phyloP scores from a whole-genome alignment of 345 rosid species.

The Salix viminalis region DNA sequence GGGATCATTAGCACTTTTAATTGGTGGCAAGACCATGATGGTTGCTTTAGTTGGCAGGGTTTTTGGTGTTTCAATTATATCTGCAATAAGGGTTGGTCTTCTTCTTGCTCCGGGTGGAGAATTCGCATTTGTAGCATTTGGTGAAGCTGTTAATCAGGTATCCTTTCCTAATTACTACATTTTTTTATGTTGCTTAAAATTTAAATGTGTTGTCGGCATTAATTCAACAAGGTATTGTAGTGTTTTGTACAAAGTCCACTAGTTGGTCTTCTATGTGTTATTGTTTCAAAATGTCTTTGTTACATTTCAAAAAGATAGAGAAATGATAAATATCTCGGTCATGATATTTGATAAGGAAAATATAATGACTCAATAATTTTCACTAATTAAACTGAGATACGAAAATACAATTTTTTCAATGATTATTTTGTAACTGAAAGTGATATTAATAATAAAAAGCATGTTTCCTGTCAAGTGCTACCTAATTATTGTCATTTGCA shows the following conservation, averaged over 20 bases:
- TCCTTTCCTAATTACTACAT: conserved; percentile 10
- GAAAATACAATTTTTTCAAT: neutral
- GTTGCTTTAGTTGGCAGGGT: conserved; percentile 69
- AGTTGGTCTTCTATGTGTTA: neutral
- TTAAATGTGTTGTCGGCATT: neutral
- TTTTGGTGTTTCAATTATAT: conserved; percentile 81
- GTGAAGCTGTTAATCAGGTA: conserved; percentile 99
- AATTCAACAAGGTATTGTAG: conserved; percentile 1
- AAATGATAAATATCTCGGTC: neutral
- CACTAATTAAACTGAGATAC: neutral
- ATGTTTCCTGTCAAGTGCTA: neutral
- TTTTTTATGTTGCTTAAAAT: neutral
- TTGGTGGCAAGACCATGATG: conserved; percentile 77
- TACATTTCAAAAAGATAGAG: neutral
- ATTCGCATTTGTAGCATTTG: conserved; percentile 97
- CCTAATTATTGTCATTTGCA: conserved; percentile 37
- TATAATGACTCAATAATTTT: neutral
- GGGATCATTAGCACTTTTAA: conserved; percentile 75
- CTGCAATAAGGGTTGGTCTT: conserved; percentile 86
- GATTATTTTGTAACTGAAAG: neutral
- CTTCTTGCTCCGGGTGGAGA: conserved; percentile 99
- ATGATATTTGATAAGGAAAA: neutral
- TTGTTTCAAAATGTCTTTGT: conserved; percentile 1
- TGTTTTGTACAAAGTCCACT: neutral
- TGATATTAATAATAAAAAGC: neutral